A percentile compares a stretch with the other conserved stretches of the same genome.
These are phyloP conservation scores for Amniculicola lignicola DNA, from an alignment of 495 filamentous ascomycete species.

Conservation along the genomic window DNA sequence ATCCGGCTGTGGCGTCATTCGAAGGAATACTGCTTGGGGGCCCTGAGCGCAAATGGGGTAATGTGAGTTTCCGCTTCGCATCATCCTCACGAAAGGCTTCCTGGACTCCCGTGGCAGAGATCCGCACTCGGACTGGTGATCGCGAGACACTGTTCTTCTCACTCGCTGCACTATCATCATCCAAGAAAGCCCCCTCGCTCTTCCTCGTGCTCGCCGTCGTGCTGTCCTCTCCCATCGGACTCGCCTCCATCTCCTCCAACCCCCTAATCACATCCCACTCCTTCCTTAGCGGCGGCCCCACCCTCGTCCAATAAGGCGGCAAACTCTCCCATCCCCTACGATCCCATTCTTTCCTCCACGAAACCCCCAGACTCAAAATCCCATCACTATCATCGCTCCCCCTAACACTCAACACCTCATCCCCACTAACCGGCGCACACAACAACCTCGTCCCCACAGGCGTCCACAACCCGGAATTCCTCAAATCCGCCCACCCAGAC, in stretches of 20 bases:
- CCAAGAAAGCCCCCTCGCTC: slow-evolving; percentile 21
- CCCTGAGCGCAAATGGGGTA: slow-evolving; percentile 20
- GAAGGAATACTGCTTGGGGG: background rate
- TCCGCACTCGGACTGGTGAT: slow-evolving; percentile 13
- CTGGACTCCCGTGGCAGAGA: slow-evolving; percentile 23
- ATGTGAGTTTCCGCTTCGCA: slow-evolving; percentile 14
- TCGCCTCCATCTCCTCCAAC: slow-evolving; percentile 6
- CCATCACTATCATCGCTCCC: slow-evolving; percentile 62
- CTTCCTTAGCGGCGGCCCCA: slow-evolving; percentile 31
- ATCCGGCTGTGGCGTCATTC: slow-evolving; percentile 39
- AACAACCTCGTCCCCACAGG: slow-evolving; percentile 59
- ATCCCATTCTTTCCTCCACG: slow-evolving; percentile 59
- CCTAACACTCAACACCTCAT: slow-evolving; percentile 54
- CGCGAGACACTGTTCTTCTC: background rate
- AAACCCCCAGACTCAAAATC: slow-evolving; percentile 54
- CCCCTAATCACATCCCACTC: slow-evolving; percentile 12
- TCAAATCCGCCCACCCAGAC: slow-evolving; percentile 56
- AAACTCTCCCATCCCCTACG: slow-evolving; percentile 51
- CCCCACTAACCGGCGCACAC: slow-evolving; percentile 50
- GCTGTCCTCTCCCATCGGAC: slow-evolving; percentile 2
- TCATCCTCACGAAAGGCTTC: slow-evolving; percentile 28
- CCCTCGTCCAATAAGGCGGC: slow-evolving; percentile 61
- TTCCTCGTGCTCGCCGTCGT: slow-evolving; percentile 17
- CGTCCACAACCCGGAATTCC: slow-evolving; percentile 61
- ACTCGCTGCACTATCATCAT: slow-evolving; percentile 19